phyloP scores from a whole-genome alignment of 345 rosid species.

The Laguncularia racemosa region DNA sequence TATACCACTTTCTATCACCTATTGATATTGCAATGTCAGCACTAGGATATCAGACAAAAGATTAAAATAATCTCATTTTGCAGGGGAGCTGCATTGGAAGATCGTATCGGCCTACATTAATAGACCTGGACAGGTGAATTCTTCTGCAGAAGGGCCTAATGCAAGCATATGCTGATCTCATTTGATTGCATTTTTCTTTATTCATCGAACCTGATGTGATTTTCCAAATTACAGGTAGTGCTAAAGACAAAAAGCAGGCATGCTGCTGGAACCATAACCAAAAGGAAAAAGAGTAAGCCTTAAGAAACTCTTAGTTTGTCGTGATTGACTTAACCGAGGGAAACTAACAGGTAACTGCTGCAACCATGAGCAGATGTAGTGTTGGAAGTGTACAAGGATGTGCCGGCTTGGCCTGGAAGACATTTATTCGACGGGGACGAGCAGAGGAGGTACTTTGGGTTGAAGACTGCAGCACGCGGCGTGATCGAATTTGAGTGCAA shows the following conservation, averaged over 20 bases:
- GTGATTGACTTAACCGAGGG: too few species aligned
- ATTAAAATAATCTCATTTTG: neutral
- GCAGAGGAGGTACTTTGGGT: conserved; percentile 68
- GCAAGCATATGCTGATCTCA: neutral
- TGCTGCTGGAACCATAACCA: conserved; percentile 73
- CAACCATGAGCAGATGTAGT: conserved; percentile 42
- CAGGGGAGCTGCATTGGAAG: conserved; percentile 98
- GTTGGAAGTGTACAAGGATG: conserved; percentile 57
- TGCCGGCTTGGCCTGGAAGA: conserved; percentile 93
- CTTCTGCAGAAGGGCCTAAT: neutral
- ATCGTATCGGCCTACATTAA: conserved; percentile 75
- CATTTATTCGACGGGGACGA: conserved; percentile 59
- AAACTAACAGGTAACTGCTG: neutral
- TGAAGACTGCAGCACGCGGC: conserved; percentile 60
- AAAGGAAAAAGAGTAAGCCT: conserved; percentile 70
- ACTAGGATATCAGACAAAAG: too few species aligned
- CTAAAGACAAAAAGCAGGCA: conserved; percentile 90
- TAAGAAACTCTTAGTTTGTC: too few species aligned
- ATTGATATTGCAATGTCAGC: too few species aligned
- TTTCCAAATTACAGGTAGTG: conserved; percentile 40
- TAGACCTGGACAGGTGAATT: conserved; percentile 43
- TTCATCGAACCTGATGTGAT: too few species aligned
- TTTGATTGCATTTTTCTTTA: neutral
- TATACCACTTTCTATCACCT: conserved; percentile 1
- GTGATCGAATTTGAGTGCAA: conserved; percentile 79